Conservation (phyloP, 306 rosid genomes). For the Cajanus cajan region DNA sequence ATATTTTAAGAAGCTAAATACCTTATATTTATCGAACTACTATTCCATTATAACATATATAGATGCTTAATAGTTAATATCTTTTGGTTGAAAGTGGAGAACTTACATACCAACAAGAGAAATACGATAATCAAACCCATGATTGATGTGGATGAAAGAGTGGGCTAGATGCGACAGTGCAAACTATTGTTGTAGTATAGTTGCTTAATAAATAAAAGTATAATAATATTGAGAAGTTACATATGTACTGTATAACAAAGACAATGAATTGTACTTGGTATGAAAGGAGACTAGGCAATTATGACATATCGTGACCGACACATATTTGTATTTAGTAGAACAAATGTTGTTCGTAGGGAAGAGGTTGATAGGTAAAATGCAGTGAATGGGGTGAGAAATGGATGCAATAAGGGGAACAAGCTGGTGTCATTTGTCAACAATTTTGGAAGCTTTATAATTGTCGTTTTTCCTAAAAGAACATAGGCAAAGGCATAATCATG, state of each 20-base stretch:
- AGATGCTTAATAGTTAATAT: no score
- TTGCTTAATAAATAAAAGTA: no score
- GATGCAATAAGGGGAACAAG: conserved; percentile 24
- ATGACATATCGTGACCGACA: conserved; percentile 21
- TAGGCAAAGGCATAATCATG: conserved; percentile 36
- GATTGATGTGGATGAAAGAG: no score
- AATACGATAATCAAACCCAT: no score
- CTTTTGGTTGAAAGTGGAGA: no score
- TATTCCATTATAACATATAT: no score
- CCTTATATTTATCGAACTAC: no score
- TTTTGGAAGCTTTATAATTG: conserved; percentile 37
- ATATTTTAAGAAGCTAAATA: no score
- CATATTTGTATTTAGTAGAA: conserved; percentile 24
- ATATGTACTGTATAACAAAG: not conserved
- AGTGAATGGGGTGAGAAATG: conserved; percentile 23
- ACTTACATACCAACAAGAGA: no score
- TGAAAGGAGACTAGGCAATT: not conserved
- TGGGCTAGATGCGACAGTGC: no score
- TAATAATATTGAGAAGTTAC: no score
- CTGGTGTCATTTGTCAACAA: conserved; percentile 32
- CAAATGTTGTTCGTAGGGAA: conserved; percentile 16
- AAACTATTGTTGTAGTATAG: no score
- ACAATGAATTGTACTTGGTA: not conserved
- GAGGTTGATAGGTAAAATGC: not conserved
- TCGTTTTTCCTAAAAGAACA: conserved; percentile 25